Evolutionary conservation across 2,329 filamentous ascomycete genomes (phyloP).

Genomic region (Colletotrichum sp.): DNA sequence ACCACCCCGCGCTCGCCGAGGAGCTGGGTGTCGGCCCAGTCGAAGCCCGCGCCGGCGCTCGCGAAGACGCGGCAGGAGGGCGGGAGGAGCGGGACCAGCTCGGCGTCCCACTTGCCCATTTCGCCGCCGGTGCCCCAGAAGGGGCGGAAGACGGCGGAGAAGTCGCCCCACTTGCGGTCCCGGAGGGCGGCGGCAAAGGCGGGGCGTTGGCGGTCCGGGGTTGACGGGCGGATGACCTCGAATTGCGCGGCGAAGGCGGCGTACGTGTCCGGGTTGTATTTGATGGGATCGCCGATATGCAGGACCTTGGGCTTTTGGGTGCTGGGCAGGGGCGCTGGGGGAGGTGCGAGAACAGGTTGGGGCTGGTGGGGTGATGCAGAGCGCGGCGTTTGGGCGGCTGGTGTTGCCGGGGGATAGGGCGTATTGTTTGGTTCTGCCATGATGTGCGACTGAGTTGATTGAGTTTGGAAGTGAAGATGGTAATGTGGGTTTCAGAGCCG

Average conservation of each 20-base stretch:
- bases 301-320: slow-evolving; percentile 63
- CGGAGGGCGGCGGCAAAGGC: slow-evolving; percentile 55
- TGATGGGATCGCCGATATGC: slow-evolving; percentile 72
- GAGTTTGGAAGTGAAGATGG: too few species aligned
- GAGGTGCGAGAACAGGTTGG: slow-evolving; percentile 25
- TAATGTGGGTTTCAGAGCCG: neutral
- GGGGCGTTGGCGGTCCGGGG: slow-evolving; percentile 53
- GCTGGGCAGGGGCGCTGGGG: slow-evolving; percentile 27
- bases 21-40: slow-evolving; percentile 68
- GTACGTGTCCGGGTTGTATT: slow-evolving; percentile 55
- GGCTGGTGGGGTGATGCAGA: slow-evolving; percentile 43
- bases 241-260: slow-evolving; percentile 46
- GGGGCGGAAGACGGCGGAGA: slow-evolving; percentile 61
- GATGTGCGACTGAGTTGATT: neutral
- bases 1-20: slow-evolving; percentile 68
- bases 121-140: slow-evolving; percentile 70
- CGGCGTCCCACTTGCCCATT: slow-evolving; percentile 69
- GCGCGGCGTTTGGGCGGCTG: slow-evolving; percentile 41
- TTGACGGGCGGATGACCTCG: slow-evolving; percentile 56
- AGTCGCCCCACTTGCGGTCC: slow-evolving; percentile 60
- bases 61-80: slow-evolving; percentile 64
- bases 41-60: slow-evolving; percentile 69
- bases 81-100: slow-evolving; percentile 63
- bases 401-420: slow-evolving; percentile 42
- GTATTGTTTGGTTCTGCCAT: slow-evolving; percentile 56